Percentiles rank a stretch among this genome's conserved stretches.
phyloP scores from a whole-genome alignment of 306 rosid species.

The Cicer arietinum region DNA sequence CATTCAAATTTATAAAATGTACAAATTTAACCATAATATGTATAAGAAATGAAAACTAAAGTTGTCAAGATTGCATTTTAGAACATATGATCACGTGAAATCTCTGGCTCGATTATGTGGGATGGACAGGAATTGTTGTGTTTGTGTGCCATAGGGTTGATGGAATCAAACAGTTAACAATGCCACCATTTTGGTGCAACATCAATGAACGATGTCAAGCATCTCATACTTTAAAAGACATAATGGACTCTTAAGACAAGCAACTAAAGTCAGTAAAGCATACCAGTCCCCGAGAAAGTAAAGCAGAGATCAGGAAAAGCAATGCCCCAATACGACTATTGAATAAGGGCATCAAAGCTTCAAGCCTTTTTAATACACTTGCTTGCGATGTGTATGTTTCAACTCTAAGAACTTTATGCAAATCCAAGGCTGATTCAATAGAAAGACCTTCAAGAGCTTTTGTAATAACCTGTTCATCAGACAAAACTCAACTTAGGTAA shows the following conservation, averaged over 20 bases:
- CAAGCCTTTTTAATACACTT: conserved; percentile 74
- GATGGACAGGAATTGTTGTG: too few species aligned
- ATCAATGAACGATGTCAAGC: background rate
- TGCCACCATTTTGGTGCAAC: too few species aligned
- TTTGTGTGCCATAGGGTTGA: too few species aligned
- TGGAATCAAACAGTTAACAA: too few species aligned
- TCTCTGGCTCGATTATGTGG: too few species aligned
- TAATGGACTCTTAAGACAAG: background rate
- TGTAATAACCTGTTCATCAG: conserved; percentile 58
- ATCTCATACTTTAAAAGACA: conserved; percentile 17
- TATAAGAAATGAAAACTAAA: too few species aligned
- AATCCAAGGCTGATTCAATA: conserved; percentile 75
- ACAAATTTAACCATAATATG: too few species aligned
- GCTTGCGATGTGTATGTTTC: conserved; percentile 64
- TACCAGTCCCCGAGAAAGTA: conserved; percentile 97
- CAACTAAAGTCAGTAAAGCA: conserved; percentile 28
- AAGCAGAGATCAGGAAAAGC: conserved; percentile 92
- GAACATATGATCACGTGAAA: too few species aligned
- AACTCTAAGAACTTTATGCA: conserved; percentile 79
- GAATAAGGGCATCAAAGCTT: conserved; percentile 72
- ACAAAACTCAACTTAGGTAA: conserved; percentile 37
- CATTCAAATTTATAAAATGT: too few species aligned
- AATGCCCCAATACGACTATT: conserved; percentile 97
- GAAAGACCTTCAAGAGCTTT: conserved; percentile 80
- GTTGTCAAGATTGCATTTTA: too few species aligned